Conservation (phyloP, 257 asterid species). For the Petunia secreta region DNA sequence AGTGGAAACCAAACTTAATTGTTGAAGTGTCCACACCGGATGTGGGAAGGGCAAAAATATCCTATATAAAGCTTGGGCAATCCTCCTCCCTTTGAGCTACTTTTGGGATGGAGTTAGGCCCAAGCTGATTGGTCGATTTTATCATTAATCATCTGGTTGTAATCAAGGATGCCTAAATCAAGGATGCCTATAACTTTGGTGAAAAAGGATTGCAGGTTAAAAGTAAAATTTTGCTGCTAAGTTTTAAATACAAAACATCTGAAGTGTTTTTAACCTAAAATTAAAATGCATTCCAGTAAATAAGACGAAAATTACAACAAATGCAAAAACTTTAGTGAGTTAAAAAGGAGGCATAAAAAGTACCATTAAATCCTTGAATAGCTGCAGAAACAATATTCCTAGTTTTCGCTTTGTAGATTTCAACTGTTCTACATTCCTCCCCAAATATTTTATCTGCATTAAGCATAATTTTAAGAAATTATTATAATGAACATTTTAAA, state of each 20-base stretch:
- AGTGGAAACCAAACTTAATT: too few species aligned
- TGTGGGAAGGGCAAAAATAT: too few species aligned
- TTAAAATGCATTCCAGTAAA: neutral
- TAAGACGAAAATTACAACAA: neutral
- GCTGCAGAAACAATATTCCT: slow-evolving; percentile 81
- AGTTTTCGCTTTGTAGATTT: slow-evolving; percentile 72
- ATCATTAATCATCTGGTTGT: too few species aligned
- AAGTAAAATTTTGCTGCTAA: neutral
- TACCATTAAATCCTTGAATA: slow-evolving; percentile 87
- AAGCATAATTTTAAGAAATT: neutral
- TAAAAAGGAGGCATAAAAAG: neutral
- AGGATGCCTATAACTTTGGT: too few species aligned
- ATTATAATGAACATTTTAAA: neutral
- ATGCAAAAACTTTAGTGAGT: neutral
- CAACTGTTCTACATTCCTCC: slow-evolving; percentile 64
- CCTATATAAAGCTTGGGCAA: too few species aligned
- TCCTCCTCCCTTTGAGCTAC: too few species aligned
- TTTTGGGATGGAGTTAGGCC: too few species aligned
- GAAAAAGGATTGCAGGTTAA: too few species aligned
- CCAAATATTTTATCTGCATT: slow-evolving; percentile 64
- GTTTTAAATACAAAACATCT: neutral
- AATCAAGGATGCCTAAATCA: too few species aligned
- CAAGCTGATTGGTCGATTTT: too few species aligned
- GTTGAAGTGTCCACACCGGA: too few species aligned
- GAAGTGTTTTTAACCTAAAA: neutral